phyloP scores from a whole-genome alignment of 768 basidiomycete species.

The Calvatia gigantea region DNA sequence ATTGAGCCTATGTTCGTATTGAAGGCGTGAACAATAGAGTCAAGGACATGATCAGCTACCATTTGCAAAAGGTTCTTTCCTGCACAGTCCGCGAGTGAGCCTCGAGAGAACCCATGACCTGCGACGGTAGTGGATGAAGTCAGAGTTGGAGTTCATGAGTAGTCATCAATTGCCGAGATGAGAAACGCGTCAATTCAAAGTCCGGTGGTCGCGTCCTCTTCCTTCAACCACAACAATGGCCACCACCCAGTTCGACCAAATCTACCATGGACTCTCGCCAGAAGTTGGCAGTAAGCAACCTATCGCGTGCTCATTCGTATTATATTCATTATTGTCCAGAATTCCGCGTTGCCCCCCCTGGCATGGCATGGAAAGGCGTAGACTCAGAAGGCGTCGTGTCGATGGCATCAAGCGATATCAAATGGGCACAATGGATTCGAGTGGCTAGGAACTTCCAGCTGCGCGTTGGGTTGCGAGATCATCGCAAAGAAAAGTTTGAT shows the following conservation, averaged over 20 bases:
- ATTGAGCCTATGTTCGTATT: slow-evolving; percentile 68
- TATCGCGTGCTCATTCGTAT: neutral
- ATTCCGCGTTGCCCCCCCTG: slow-evolving; percentile 83
- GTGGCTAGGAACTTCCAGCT: slow-evolving; percentile 93
- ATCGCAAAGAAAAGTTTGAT: slow-evolving; percentile 82
- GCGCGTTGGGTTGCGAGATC: slow-evolving; percentile 74
- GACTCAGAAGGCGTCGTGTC: slow-evolving; percentile 62
- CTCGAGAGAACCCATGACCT: slow-evolving; percentile 51
- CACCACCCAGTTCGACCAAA: slow-evolving; percentile 76
- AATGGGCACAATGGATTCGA: slow-evolving; percentile 87
- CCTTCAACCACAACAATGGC: slow-evolving; percentile 40
- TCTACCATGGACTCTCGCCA: slow-evolving; percentile 70
- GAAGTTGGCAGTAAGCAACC: slow-evolving; percentile 82
- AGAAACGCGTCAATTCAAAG: slow-evolving; percentile 37
- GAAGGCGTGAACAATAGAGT: slow-evolving; percentile 2
- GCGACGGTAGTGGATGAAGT: slow-evolving; percentile 11
- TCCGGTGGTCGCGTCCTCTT: slow-evolving; percentile 41
- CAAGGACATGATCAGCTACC: slow-evolving; percentile 39
- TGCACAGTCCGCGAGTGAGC: slow-evolving; percentile 62
- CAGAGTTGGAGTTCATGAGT: slow-evolving; percentile 11
- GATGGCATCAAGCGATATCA: slow-evolving; percentile 69
- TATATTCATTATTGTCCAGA: slow-evolving; percentile 36
- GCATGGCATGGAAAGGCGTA: slow-evolving; percentile 92
- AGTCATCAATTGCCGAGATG: slow-evolving; percentile 10
- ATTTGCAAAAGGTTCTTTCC: slow-evolving; percentile 89